Base-by-base conservation (phyloP, 1,284 basidiomycete species). In the Fistulina hepatica region DNA sequence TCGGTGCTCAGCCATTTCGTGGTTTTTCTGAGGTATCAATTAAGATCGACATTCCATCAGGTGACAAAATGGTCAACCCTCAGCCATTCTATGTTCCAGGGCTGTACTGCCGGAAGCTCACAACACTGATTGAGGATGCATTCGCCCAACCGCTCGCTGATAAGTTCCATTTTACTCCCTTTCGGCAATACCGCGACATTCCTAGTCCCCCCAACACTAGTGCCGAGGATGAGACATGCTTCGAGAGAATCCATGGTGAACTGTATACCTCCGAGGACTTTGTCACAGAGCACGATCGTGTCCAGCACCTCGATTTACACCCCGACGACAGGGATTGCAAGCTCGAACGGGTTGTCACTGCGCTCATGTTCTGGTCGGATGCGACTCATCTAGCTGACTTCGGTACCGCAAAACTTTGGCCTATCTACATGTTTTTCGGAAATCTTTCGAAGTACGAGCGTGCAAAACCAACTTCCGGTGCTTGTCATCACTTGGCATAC, bases 291-390 rank as follows among this genome's bases (percentile, higher is more conserved):
- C n/a, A n/a, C n/a, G n/a, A n/a, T n/a, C n/a, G n/a, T n/a, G n/a
- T n/a, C n/a, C n/a, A n/a, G n/a, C n/a, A n/a, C n/a, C n/a, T n/a
- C 4, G 31, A 21, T 3, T 33, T 39, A 5, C 37, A 30, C 11
- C 37, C 37, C 4, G 37, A 39, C 17, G 25, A 37, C 24, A 23
- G 13, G 6, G 24, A 37, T 23, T 44, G 42, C 19, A 24, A 28
- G 1, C 41, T 44, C 3, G 39, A 37, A 16, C 31, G 31, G 15
- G 38, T 45, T 1, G 34, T 50, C 4, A 39, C 42, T 4, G 46
- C 39, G 6, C 9, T 48, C 9, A 50, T 50, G 48, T 43, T 48
- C 20, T 46, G 41, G 36, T 50, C 43, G 0, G 48, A 50, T 36
- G 31, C 33, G 21, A 51, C 49, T 1, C 49, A 51, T 15, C 37